These are phyloP conservation scores for Dactylis glomerata DNA, from an alignment of 176 grass and related monocot genomes.

Conservation along the genomic window DNA sequence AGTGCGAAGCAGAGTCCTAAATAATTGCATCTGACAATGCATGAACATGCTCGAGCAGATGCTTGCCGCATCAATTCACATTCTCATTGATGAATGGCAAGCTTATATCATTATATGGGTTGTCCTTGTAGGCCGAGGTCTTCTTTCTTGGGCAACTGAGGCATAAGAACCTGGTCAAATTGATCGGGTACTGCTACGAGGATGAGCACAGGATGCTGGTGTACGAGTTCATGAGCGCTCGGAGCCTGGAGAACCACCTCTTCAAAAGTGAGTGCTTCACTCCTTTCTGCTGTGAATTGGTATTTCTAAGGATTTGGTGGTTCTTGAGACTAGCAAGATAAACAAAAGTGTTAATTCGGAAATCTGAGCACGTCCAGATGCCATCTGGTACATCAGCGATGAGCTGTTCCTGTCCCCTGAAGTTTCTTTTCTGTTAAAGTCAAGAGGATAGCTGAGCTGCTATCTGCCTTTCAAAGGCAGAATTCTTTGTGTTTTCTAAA, in stretches of 20 bases:
- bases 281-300: not conserved
- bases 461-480: constrained; percentile 16
- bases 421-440: not conserved
- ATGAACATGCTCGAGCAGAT: not conserved
- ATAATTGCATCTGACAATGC: constrained; percentile 18
- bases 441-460: constrained; percentile 35
- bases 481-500: not conserved
- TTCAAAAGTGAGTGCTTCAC: constrained; percentile 70
- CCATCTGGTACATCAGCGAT: constrained; percentile 2
- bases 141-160: constrained; percentile 86
- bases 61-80: not conserved
- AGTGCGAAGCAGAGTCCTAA: constrained; percentile 15
- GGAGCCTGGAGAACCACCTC: constrained; percentile 81
- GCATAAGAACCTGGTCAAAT: constrained; percentile 72
- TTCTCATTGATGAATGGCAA: not conserved
- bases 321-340: constrained; percentile 1
- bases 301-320: not conserved
- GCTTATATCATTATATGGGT: not conserved
- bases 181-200: constrained; percentile 86
- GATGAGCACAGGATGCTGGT: constrained; percentile 80
- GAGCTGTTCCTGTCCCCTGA: constrained; percentile 18
- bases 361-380: not conserved
- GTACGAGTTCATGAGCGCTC: constrained; percentile 74
- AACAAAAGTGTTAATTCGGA: not conserved
- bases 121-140: constrained; percentile 61